phyloP scores from a whole-genome alignment of 169 alveolate genomes.

The Perkinsus olseni region DNA sequence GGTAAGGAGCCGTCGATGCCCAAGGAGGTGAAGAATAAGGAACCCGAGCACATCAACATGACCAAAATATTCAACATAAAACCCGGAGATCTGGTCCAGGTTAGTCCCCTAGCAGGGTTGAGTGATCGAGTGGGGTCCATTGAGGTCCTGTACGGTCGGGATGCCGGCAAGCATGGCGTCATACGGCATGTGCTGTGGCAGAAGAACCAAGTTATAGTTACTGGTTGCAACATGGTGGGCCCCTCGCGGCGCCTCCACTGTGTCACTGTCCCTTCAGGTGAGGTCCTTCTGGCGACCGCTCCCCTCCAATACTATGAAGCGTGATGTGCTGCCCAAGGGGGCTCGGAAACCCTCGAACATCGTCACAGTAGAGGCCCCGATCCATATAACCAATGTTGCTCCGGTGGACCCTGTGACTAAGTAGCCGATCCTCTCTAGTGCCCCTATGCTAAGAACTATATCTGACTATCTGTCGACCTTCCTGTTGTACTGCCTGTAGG shows the following conservation, averaged over 20 bases:
- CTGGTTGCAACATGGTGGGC: not conserved
- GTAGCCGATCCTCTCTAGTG: not conserved
- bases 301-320: not conserved
- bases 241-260: not conserved
- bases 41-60: not conserved
- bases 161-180: slow-evolving; percentile 3
- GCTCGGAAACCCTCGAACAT: not conserved
- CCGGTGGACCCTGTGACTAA: slow-evolving; percentile 4
- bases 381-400: slow-evolving; percentile 9
- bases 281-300: not conserved
- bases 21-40: not conserved
- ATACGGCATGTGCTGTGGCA: not conserved
- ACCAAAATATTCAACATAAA: not conserved
- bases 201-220: not conserved
- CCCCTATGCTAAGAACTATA: not conserved
- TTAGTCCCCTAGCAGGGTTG: not conserved
- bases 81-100: slow-evolving; percentile 8
- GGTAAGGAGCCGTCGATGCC: not conserved
- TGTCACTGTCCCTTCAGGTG: not conserved
- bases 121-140: not conserved
- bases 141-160: not conserved
- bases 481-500: not conserved
- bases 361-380: not conserved
- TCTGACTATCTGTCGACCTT: not conserved
- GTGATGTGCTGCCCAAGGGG: not conserved